These are phyloP conservation scores for Vigna mungo DNA, from an alignment of 306 rosid genomes.

Conservation along the genomic window DNA sequence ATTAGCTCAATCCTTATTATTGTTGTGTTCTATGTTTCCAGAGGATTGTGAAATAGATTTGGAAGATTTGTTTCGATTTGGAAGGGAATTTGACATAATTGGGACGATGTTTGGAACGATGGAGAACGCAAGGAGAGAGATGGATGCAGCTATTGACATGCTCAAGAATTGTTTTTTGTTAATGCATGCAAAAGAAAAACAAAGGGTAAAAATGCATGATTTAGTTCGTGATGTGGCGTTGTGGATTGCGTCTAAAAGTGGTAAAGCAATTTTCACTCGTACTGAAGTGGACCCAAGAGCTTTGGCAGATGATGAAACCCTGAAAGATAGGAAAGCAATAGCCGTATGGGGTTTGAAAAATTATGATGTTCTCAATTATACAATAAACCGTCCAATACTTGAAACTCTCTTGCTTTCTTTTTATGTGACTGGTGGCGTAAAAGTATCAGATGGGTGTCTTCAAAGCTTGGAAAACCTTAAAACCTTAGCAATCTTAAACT, in stretches of 20 bases:
- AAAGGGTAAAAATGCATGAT: constrained; percentile 42
- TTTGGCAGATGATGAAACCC: background rate
- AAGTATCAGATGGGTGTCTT: constrained; percentile 14
- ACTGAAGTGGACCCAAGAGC: background rate
- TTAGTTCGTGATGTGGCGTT: constrained; percentile 31
- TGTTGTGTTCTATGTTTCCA: constrained; percentile 40
- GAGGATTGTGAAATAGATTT: constrained; percentile 34
- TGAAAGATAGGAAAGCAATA: background rate
- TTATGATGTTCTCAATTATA: background rate
- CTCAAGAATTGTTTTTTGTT: constrained; percentile 37
- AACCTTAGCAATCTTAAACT: background rate
- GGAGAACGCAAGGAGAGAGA: background rate
- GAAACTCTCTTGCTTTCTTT: constrained; percentile 16
- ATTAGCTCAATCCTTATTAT: constrained; percentile 1
- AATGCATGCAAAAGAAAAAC: background rate
- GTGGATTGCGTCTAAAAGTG: constrained; percentile 9
- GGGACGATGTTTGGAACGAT: background rate
- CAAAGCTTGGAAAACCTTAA: constrained; percentile 17
- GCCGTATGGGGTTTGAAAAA: background rate
- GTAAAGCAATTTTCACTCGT: background rate
- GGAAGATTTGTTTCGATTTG: constrained; percentile 22
- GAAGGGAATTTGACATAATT: background rate
- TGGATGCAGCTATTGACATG: background rate
- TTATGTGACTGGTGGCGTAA: background rate
- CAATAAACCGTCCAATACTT: constrained; percentile 1